Evolutionary conservation across 371 early-diverging fungal genomes (phyloP).

Genomic region (Mortierella sp.): DNA sequence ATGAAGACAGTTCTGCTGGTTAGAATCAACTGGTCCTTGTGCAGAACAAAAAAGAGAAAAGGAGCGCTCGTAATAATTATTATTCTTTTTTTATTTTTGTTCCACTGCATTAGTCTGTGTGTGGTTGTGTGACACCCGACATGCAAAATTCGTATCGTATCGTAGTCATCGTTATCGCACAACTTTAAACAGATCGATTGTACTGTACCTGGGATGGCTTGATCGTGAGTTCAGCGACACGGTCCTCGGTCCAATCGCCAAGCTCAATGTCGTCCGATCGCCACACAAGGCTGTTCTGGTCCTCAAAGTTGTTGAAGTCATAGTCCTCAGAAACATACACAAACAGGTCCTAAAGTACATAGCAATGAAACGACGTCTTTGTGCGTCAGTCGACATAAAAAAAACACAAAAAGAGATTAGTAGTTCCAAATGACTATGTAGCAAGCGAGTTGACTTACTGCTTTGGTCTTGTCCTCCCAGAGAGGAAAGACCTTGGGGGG

Average conservation of each 20-base stretch:
- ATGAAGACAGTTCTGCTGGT: no score
- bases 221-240: constrained; percentile 60
- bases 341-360: constrained; percentile 65
- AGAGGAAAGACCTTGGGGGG: constrained; percentile 38
- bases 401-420: neutral
- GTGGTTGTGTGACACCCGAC: neutral
- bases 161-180: no score
- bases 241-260: constrained; percentile 68
- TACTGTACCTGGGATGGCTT: constrained; percentile 62
- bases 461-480: constrained; percentile 37
- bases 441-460: constrained; percentile 16
- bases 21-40: constrained; percentile 3
- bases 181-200: neutral
- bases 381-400: neutral
- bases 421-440: neutral
- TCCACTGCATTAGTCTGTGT: neutral
- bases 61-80: neutral
- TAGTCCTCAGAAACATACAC: constrained; percentile 69
- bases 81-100: neutral
- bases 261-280: constrained; percentile 67
- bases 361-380: neutral
- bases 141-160: neutral
- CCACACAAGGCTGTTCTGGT: constrained; percentile 66
- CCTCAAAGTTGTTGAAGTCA: constrained; percentile 65
- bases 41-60: neutral